These are phyloP conservation scores for Psilocybe cubensis DNA, from an alignment of 768 basidiomycete genomes.

Conservation along the genomic window DNA sequence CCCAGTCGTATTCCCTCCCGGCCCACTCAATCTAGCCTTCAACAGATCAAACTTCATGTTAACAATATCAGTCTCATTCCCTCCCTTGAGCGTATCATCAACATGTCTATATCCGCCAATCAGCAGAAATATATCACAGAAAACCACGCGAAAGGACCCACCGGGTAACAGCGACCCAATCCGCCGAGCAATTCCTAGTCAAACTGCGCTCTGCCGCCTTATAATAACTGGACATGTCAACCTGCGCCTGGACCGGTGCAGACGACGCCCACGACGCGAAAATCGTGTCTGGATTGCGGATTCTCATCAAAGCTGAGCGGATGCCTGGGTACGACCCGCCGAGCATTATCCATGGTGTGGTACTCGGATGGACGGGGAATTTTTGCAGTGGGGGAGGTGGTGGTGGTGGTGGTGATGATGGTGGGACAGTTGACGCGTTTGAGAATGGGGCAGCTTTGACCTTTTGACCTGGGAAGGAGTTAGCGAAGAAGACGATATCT, in stretches of 20 bases:
- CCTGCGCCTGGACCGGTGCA: constrained; percentile 51
- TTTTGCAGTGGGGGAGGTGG: constrained; percentile 1
- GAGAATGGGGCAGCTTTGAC: neutral
- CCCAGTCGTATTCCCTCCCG: constrained; percentile 42
- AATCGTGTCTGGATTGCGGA: constrained; percentile 48
- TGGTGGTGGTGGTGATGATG: too few species aligned
- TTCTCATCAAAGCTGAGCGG: constrained; percentile 45
- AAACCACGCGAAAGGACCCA: neutral
- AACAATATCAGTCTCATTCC: constrained; percentile 33
- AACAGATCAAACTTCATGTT: constrained; percentile 47
- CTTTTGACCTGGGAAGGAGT: constrained; percentile 33
- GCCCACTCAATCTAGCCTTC: constrained; percentile 44
- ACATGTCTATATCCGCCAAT: constrained; percentile 33
- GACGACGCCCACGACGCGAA: constrained; percentile 54
- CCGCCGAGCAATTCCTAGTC: constrained; percentile 53
- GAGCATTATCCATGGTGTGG: constrained; percentile 50
- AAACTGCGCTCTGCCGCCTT: constrained; percentile 52
- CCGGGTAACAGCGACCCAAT: constrained; percentile 53
- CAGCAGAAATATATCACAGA: too few species aligned
- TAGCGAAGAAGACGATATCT: constrained; percentile 53
- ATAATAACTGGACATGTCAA: constrained; percentile 56
- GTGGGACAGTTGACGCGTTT: neutral
- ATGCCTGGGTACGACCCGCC: constrained; percentile 56
- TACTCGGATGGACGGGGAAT: constrained; percentile 41
- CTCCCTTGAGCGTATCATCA: constrained; percentile 36